phyloP scores from a whole-genome alignment of 495 filamentous ascomycete genomes.

The Cairneyella variabilis region DNA sequence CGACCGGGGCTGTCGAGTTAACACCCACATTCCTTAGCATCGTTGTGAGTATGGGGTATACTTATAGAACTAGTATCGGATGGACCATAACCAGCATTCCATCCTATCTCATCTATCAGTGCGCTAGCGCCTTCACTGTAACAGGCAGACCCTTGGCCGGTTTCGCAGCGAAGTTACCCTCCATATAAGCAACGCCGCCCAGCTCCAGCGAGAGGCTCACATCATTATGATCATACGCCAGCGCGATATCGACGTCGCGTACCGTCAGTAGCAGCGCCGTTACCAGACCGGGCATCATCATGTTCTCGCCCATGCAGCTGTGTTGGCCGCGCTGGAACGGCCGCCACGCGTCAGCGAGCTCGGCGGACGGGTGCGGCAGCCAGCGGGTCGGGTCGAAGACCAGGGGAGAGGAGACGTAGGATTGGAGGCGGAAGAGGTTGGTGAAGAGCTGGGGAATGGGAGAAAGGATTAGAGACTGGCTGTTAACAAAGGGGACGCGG shows the following conservation, averaged over 20 bases:
- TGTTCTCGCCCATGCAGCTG: constrained; percentile 8
- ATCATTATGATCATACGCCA: constrained; percentile 1
- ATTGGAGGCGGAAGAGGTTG: constrained; percentile 4
- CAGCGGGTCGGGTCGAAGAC: not conserved
- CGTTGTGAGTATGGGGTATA: too few relatives aligned
- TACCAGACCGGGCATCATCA: constrained; percentile 6
- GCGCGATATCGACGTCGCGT: constrained; percentile 2
- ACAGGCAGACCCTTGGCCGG: constrained; percentile 3
- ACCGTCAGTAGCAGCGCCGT: constrained; percentile 3
- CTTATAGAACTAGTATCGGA: not conserved
- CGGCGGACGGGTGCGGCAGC: not conserved
- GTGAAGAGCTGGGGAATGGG: not conserved
- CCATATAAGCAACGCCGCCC: not conserved
- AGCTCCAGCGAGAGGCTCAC: not conserved
- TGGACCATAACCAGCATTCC: not conserved
- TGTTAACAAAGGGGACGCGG: not conserved
- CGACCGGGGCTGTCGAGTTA: too few relatives aligned
- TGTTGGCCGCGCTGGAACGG: not conserved
- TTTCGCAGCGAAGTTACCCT: constrained; percentile 4
- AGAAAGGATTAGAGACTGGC: not conserved
- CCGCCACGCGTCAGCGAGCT: not conserved
- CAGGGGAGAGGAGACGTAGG: not conserved
- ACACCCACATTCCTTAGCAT: too few relatives aligned
- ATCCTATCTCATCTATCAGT: not conserved
- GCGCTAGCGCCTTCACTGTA: not conserved